phyloP scores from a whole-genome alignment of 2,329 filamentous ascomycete genomes.

The Trichophyton benhamiae region DNA sequence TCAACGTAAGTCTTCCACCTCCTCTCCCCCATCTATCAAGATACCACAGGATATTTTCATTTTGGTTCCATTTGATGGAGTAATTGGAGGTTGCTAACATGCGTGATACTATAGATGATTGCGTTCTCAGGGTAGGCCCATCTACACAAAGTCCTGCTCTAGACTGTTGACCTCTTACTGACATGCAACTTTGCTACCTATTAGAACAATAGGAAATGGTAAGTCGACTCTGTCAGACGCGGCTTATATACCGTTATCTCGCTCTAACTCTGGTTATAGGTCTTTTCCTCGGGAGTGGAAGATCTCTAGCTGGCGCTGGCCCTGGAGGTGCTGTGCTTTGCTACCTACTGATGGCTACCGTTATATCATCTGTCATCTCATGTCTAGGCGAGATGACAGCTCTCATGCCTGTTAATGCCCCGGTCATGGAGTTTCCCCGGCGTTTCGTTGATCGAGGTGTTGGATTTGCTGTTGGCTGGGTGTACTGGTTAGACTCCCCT shows the following conservation, averaged over 20 bases:
- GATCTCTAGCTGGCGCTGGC: slow-evolving; percentile 30
- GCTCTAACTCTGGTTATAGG: slow-evolving; percentile 16
- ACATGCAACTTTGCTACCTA: not conserved
- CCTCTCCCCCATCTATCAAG: not conserved
- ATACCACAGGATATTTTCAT: not conserved
- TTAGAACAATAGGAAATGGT: slow-evolving; percentile 32
- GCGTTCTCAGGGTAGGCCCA: slow-evolving; percentile 32
- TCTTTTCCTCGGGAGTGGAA: slow-evolving; percentile 32
- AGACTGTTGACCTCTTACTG: not conserved
- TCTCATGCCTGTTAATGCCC: slow-evolving; percentile 30
- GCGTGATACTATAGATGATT: slow-evolving; percentile 28
- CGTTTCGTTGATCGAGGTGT: slow-evolving; percentile 33
- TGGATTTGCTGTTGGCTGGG: slow-evolving; percentile 37
- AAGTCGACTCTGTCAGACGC: slow-evolving; percentile 5
- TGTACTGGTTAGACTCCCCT: slow-evolving; percentile 27
- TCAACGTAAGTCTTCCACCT: slow-evolving; percentile 20
- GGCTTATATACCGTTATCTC: not conserved
- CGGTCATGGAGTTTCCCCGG: slow-evolving; percentile 30
- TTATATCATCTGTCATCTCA: slow-evolving; percentile 34
- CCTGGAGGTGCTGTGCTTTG: slow-evolving; percentile 31
- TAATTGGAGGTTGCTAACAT: not conserved
- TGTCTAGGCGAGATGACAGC: slow-evolving; percentile 35
- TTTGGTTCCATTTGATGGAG: not conserved
- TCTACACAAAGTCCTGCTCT: not conserved
- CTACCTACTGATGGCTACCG: slow-evolving; percentile 34